Conservation (phyloP, 768 basidiomycete genomes). For the Melanogaster broomeanus region DNA sequence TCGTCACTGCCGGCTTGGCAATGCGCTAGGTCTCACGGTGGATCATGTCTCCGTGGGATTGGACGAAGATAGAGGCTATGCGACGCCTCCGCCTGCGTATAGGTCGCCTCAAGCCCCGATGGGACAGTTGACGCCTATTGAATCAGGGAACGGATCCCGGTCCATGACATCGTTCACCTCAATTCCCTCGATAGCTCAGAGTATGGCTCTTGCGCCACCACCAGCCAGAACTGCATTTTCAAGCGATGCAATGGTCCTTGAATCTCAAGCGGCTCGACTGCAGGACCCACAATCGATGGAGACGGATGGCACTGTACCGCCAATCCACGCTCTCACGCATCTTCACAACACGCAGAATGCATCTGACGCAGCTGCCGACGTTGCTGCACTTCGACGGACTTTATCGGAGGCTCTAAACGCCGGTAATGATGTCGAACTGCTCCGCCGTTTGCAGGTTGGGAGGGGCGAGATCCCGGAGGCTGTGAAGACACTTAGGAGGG, state of each 20-base stretch:
- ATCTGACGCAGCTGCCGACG: slow-evolving; percentile 22
- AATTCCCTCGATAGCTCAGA: not conserved
- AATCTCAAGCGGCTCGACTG: too few species aligned
- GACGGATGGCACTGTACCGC: not conserved
- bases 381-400: slow-evolving; percentile 21
- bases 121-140: not conserved
- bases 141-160: not conserved
- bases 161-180: not conserved
- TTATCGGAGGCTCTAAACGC: slow-evolving; percentile 15
- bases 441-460: slow-evolving; percentile 23
- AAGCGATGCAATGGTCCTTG: not conserved
- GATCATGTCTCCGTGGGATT: not conserved
- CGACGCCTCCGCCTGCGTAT: slow-evolving; percentile 8
- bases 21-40: slow-evolving; percentile 9
- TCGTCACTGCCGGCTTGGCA: not conserved
- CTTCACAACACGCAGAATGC: slow-evolving; percentile 24
- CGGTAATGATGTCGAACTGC: slow-evolving; percentile 19
- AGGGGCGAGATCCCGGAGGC: slow-evolving; percentile 25
- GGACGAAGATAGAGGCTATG: not conserved
- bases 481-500: slow-evolving; percentile 22
- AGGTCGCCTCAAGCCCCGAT: not conserved
- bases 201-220: slow-evolving; percentile 7
- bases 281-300: too few species aligned
- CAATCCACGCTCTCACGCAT: slow-evolving; percentile 13
- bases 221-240: slow-evolving; percentile 11